phyloP scores from a whole-genome alignment of 2,329 filamentous ascomycete genomes.

The Monilinia fructicola region DNA sequence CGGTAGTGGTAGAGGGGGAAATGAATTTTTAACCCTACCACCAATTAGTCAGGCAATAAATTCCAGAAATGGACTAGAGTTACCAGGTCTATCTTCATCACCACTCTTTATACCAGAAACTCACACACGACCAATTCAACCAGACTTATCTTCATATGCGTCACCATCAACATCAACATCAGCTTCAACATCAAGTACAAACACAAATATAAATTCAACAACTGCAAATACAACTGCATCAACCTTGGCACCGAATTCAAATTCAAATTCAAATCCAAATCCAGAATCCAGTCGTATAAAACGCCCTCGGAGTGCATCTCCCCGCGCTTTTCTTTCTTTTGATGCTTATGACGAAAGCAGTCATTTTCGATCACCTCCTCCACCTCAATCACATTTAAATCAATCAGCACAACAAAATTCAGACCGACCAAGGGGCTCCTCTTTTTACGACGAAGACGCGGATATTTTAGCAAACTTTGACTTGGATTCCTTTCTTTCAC shows the following conservation, averaged over 20 bases:
- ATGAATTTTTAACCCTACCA: constrained; percentile 16
- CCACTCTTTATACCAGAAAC: constrained; percentile 18
- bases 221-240: background rate
- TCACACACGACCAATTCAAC: constrained; percentile 5
- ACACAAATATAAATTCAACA: background rate
- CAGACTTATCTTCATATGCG: background rate
- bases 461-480: constrained; percentile 3
- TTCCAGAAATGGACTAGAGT: background rate
- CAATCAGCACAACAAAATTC: background rate
- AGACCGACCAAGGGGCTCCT: background rate
- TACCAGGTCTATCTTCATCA: constrained; percentile 7
- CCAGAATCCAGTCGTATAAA: background rate
- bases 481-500: constrained; percentile 9
- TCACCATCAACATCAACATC: background rate
- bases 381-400: background rate
- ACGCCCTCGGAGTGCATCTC: constrained; percentile 5
- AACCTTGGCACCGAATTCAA: background rate
- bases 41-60: constrained; percentile 8
- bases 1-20: background rate
- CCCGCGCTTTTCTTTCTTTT: background rate
- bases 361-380: constrained; percentile 11
- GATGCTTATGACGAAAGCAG: constrained; percentile 2
- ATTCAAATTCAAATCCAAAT: too few species aligned
- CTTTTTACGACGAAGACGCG: background rate
- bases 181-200: too few species aligned